Evolutionary conservation across 2,329 filamentous ascomycete species (phyloP).

Genomic region (Pseudonectria buxi): DNA sequence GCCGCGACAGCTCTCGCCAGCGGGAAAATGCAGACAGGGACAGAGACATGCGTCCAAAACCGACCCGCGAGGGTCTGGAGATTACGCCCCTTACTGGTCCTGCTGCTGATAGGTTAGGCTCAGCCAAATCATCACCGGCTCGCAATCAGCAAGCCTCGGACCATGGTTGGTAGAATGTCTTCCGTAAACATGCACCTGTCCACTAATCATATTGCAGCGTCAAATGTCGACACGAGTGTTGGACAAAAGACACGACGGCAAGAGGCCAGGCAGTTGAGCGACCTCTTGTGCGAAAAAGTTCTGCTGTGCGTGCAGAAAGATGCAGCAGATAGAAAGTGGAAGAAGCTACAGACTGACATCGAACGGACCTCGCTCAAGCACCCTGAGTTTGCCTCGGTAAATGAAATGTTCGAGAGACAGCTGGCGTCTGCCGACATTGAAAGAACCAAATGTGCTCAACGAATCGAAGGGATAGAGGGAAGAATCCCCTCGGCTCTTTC

Average conservation of each 20-base stretch:
- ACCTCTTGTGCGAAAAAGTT: constrained; percentile 18
- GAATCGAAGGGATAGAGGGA: constrained; percentile 6
- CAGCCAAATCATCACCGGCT: constrained; percentile 2
- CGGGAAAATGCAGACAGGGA: constrained; percentile 1
- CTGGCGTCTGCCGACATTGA: constrained; percentile 8
- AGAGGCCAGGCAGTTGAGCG: constrained; percentile 9
- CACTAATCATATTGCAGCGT: constrained; percentile 2
- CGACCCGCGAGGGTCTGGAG: not conserved
- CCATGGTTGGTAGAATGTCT: constrained; percentile 9
- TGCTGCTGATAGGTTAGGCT: not conserved
- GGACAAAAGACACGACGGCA: not conserved
- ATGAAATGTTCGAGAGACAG: constrained; percentile 12
- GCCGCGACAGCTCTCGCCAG: constrained; percentile 4
- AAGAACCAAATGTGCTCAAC: constrained; percentile 2
- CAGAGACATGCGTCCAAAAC: not conserved
- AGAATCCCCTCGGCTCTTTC: constrained; percentile 1
- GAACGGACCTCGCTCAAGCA: constrained; percentile 9
- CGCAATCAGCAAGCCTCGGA: constrained; percentile 6
- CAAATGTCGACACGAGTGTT: constrained; percentile 1
- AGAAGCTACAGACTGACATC: constrained; percentile 9
- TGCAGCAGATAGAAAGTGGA: constrained; percentile 10
- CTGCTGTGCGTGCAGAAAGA: constrained; percentile 12
- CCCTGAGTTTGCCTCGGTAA: constrained; percentile 16
- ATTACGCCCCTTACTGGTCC: no score
- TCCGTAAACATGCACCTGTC: not conserved